Base-by-base conservation (phyloP, 345 rosid species). In the Passiflora organensis region DNA sequence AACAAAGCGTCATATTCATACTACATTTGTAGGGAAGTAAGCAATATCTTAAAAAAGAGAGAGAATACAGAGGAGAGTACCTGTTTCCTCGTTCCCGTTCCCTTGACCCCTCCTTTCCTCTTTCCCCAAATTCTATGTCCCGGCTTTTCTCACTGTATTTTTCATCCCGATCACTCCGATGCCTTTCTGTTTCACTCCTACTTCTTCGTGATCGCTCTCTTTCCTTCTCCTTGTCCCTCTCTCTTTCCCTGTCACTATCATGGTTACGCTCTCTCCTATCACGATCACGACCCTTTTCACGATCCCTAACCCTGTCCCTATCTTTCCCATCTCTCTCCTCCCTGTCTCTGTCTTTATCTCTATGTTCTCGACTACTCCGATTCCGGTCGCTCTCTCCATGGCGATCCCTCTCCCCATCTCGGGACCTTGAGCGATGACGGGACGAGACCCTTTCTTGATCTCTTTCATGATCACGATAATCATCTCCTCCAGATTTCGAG, bases 331-430 rank as follows among this genome's bases (percentile, higher is more conserved):
- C 66, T 1, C 55, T 21, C 36, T 16, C 71, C 52, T 77, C 89
- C 57, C 76, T 74, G 20, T 71, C 93, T 67, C 63, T 79, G 36
- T 83, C 86, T 59, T 59, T 75, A 51, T 78, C 86, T 63, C 71
- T 75, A 51, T 59, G 80, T 21, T 85, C 90, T 44, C 86, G 51
- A 60, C 84, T 71, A 70, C 82, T 74, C 65, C 74, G 71, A 24
- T 71, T 81, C 32, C 78, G 80, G 47, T 81, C 87, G 69, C 79
- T 81, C 67, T 78, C 90, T 38, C 83, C 79, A n/a, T 91, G n/a
- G n/a, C n/a, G n/a, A n/a, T n/a, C n/a, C 70, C 79, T 81, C 67
- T 78, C 90, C 38, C 83, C 79, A n/a, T 91, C 99, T 70, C 85
- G 81, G 36, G 95, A 86, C 39, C 65, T 72, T 19, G 97, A 82